Evolutionary conservation across 164 flowering plant species (phyloP).

Genomic region (Kingdonia uniflora): DNA sequence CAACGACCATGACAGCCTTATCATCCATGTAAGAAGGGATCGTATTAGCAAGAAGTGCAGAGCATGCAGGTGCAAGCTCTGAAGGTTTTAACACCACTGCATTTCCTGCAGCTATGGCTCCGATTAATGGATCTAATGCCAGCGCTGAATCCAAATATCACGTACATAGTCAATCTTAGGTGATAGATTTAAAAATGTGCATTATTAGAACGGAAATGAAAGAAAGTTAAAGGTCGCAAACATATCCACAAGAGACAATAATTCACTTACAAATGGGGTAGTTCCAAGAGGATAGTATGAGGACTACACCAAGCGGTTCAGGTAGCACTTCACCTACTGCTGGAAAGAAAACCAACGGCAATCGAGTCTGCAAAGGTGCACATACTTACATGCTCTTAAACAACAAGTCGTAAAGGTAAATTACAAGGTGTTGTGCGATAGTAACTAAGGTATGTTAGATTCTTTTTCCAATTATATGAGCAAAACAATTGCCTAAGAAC

Average conservation of each 20-base stretch:
- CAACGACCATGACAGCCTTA: conserved; percentile 50
- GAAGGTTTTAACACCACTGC: conserved; percentile 73
- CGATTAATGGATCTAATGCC: conserved; percentile 76
- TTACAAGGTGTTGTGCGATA: too few relatives aligned
- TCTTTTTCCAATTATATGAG: too few relatives aligned
- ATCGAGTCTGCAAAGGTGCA: conserved; percentile 37
- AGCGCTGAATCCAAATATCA: conserved; percentile 30
- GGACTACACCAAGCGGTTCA: conserved; percentile 83
- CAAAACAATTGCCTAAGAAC: not conserved
- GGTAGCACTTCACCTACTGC: conserved; percentile 54
- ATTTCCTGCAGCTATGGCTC: conserved; percentile 90
- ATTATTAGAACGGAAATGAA: too few relatives aligned
- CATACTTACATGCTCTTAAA: too few relatives aligned
- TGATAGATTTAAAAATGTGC: too few relatives aligned
- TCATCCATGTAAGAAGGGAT: conserved; percentile 56
- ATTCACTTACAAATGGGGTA: conserved; percentile 63
- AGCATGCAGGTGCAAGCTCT: conserved; percentile 57
- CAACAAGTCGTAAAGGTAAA: too few relatives aligned
- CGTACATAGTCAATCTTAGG: not conserved
- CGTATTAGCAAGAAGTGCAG: conserved; percentile 44
- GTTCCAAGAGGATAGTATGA: conserved; percentile 72
- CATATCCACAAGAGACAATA: not conserved
- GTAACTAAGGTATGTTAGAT: too few relatives aligned
- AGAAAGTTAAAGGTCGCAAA: too few relatives aligned
- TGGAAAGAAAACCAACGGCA: conserved; percentile 57